Percentiles rank a stretch among this genome's conserved stretches.
These are phyloP conservation scores for Mediolabrus comicus DNA, from an alignment of 108 stramenopile species.

Conservation along the genomic window DNA sequence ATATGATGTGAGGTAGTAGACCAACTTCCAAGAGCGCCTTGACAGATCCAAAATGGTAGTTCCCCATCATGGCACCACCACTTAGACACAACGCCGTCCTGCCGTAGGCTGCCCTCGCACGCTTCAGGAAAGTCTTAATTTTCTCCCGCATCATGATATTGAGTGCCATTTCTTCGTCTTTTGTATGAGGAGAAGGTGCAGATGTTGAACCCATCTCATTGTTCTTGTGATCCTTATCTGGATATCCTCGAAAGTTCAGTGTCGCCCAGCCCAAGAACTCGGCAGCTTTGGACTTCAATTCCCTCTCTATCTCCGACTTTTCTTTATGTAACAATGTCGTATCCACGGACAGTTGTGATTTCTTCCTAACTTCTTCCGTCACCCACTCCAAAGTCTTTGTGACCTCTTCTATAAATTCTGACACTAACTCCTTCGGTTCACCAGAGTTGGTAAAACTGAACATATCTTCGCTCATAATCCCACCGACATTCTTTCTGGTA, in stretches of 20 bases:
- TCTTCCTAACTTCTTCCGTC: slow-evolving; percentile 40
- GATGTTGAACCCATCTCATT: not conserved
- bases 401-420: slow-evolving; percentile 78
- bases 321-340: not conserved
- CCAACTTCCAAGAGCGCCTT: slow-evolving; percentile 81
- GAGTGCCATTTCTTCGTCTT: slow-evolving; percentile 8
- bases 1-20: slow-evolving; percentile 90
- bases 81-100: slow-evolving; percentile 92
- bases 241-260: slow-evolving; percentile 3
- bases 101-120: slow-evolving; percentile 94
- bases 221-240: not conserved
- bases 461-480: slow-evolving; percentile 86
- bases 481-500: slow-evolving; percentile 89
- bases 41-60: slow-evolving; percentile 93
- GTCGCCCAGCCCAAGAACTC: slow-evolving; percentile 43
- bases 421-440: slow-evolving; percentile 75
- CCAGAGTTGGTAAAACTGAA: slow-evolving; percentile 83
- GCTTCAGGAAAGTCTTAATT: slow-evolving; percentile 70
- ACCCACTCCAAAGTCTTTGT: slow-evolving; percentile 75
- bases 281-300: not conserved
- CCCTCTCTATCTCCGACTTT: slow-evolving; percentile 1
- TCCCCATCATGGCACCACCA: slow-evolving; percentile 95
- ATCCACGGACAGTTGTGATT: not conserved
- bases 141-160: slow-evolving; percentile 51
- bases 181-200: not conserved